Base-by-base conservation (phyloP, 2,329 filamentous ascomycete species). In the Penicillium sp. region DNA sequence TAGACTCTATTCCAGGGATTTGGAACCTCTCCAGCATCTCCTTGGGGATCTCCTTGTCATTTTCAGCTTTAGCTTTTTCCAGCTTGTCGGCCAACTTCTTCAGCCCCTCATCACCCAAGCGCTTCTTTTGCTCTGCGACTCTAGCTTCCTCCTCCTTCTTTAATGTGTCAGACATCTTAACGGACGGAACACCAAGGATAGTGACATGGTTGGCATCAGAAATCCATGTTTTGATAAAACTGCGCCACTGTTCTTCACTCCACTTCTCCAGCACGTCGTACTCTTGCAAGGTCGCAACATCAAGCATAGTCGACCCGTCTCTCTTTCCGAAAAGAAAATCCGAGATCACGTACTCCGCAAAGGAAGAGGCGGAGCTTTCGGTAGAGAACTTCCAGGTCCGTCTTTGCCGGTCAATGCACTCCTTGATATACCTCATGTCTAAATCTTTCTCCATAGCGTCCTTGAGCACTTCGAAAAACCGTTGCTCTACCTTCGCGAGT, bases 291-390 rank as follows among this genome's bases (percentile, higher is more conserved):
- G 67, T 69, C 34, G 66, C 73, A 32, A 90, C 68, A 22, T 83
- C 76, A 40, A 72, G 77, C 49, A 91, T 72, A 0, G 83, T 88
- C 3, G 85, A 86, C 1, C 93, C 93, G 65, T 95, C 85, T 29
- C 88, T 80, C 44, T 83, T 82, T 26, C 91, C 93, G 63, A 93
- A 98, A 9, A 97, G 78, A 65, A 94, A 95, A 64, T 97, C 90
- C 12, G 84, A 85, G 61, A 97, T 95, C 53, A 97, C 84, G 53
- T 87, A 86, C 55, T 82, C 84, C 0, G 88, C 84, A 68, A 91
- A 95, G 56, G 89, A 88, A 21, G 83, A 81, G 47, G 88, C 83
- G 2, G 85, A 87, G 43, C 81, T 83, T 68, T 98, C 93, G 0
- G 88, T 87, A 37, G 85, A 81, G 58, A 87, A 91, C 65, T 89